phyloP scores from a whole-genome alignment of 768 basidiomycete genomes.

The Lentinula aciculospora region DNA sequence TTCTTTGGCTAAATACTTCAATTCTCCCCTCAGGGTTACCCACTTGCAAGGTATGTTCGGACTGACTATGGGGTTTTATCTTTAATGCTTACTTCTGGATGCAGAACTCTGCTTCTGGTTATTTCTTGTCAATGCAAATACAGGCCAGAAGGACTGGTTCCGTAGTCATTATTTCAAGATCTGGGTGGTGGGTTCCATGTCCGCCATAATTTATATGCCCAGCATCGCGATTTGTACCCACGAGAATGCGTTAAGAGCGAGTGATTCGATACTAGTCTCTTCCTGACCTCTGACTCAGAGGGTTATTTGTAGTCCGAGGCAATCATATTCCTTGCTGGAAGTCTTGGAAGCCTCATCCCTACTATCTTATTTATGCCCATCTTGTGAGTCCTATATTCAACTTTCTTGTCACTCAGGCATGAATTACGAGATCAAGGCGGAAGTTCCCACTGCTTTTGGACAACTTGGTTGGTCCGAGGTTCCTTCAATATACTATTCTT shows the following conservation, averaged over 20 bases:
- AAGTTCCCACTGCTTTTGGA: slow-evolving; percentile 61
- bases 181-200: slow-evolving; percentile 61
- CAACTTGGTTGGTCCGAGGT: slow-evolving; percentile 43
- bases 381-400: slow-evolving; percentile 29
- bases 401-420: neutral
- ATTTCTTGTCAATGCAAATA: slow-evolving; percentile 68
- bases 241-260: slow-evolving; percentile 50
- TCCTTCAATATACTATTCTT: neutral
- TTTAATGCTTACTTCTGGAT: neutral
- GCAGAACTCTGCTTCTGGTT: slow-evolving; percentile 86
- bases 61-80: neutral
- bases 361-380: slow-evolving; percentile 74
- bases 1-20: neutral
- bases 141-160: slow-evolving; percentile 72
- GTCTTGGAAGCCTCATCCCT: slow-evolving; percentile 59
- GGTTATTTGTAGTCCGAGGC: slow-evolving; percentile 41
- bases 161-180: slow-evolving; percentile 67
- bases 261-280: slow-evolving; percentile 15
- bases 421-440: too few relatives aligned
- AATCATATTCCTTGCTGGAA: slow-evolving; percentile 63
- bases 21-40: slow-evolving; percentile 45
- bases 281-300: neutral
- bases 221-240: slow-evolving; percentile 62
- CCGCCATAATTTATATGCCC: slow-evolving; percentile 64
- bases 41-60: slow-evolving; percentile 64